Conservation (phyloP, 2,329 filamentous ascomycete genomes). For the Fusarium staphyleae region DNA sequence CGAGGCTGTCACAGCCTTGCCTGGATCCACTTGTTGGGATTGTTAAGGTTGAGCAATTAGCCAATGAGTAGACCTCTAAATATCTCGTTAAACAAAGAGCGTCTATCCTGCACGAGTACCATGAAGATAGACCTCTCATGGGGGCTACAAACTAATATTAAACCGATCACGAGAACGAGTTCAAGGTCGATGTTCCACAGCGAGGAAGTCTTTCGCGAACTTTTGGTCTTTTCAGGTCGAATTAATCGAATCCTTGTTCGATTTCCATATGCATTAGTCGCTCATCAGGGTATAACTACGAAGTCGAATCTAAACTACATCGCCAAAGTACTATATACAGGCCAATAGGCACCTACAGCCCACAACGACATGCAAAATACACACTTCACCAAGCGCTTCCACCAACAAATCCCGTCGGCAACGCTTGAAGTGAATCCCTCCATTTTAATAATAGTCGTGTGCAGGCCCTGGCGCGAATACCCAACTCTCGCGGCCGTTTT, state of each 20-base stretch:
- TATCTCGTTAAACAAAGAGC: no score
- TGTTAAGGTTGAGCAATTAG: constrained; percentile 10
- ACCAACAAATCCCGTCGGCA: constrained; percentile 27
- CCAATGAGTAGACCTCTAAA: constrained; percentile 23
- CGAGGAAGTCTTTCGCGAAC: no score
- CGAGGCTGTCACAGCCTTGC: constrained; percentile 42
- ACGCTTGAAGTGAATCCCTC: constrained; percentile 21
- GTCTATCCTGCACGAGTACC: no score
- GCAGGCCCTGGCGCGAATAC: constrained; percentile 34
- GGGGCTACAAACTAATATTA: no score
- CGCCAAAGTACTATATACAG: constrained; percentile 40
- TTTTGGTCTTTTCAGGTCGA: constrained; percentile 4
- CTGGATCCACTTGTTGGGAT: constrained; percentile 26
- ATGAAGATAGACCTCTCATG: no score
- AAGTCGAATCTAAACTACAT: constrained; percentile 46
- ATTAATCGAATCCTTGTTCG: constrained; percentile 39
- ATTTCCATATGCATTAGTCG: constrained; percentile 45
- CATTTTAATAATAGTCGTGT: constrained; percentile 30
- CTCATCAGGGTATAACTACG: constrained; percentile 50
- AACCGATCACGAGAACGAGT: no score
- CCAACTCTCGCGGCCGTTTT: constrained; percentile 26
- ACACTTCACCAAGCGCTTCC: constrained; percentile 32
- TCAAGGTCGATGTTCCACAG: no score
- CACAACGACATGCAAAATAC: constrained; percentile 32
- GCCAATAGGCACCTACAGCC: constrained; percentile 20